Conservation (phyloP, 1,284 basidiomycete species). For the Tetrapyrgos nigripes region DNA sequence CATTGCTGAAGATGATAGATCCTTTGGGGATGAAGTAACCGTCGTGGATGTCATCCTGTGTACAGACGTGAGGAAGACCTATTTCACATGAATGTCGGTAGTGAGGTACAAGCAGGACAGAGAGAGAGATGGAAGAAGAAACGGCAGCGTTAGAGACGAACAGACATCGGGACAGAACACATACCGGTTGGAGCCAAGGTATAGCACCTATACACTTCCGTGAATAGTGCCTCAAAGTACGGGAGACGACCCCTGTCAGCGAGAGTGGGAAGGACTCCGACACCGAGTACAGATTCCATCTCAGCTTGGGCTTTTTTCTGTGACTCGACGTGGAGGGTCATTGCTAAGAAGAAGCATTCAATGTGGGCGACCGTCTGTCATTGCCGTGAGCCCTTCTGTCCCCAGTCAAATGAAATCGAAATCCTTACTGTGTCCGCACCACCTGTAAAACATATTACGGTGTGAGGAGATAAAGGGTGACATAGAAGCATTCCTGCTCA, state of each 20-base stretch:
- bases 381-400: not conserved
- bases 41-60: not conserved
- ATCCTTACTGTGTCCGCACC: not conserved
- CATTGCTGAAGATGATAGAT: not conserved
- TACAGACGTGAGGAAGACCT: conserved; percentile 4
- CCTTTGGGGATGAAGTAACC: conserved; percentile 3
- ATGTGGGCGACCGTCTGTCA: conserved; percentile 31
- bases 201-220: not conserved
- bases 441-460: not conserved
- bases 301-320: conserved; percentile 1
- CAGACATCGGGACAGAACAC: not conserved
- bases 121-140: not conserved
- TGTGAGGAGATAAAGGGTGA: not conserved
- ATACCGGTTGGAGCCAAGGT: conserved; percentile 1
- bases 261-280: not conserved
- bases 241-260: not conserved
- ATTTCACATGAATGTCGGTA: not conserved
- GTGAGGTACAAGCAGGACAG: not conserved
- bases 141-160: not conserved
- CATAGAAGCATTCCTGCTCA: not conserved
- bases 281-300: not conserved
- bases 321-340: not conserved
- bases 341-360: conserved; percentile 22
- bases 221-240: not conserved
- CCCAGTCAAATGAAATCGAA: not conserved